Percentiles rank a stretch among this genome's conserved stretches.
Evolutionary conservation across 371 early-diverging fungal species (phyloP).

Genomic region (Dinochytrium kinnereticum): DNA sequence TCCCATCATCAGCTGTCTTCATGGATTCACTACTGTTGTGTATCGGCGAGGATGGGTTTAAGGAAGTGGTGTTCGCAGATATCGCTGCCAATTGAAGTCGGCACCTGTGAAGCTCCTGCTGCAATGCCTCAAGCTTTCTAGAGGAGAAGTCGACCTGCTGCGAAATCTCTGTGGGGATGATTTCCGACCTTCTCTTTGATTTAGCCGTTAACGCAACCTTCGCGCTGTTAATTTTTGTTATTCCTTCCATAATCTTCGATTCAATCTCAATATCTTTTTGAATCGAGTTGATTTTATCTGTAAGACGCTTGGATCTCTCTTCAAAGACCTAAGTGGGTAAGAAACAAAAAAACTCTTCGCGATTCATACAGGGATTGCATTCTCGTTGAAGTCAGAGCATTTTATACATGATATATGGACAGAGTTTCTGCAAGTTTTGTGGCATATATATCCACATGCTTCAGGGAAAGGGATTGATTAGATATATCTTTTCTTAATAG

Average conservation of each 20-base stretch:
- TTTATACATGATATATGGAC: conserved; percentile 44
- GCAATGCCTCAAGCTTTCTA: conserved; percentile 50
- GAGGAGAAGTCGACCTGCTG: conserved; percentile 46
- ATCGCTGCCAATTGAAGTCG: conserved; percentile 45
- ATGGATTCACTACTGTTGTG: conserved; percentile 1
- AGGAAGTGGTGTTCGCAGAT: conserved; percentile 9
- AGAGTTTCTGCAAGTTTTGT: conserved; percentile 47
- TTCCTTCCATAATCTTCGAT: conserved; percentile 54
- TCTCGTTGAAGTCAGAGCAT: conserved; percentile 33
- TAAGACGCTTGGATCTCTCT: conserved; percentile 42
- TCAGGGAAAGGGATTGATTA: background rate
- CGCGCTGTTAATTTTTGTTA: conserved; percentile 44
- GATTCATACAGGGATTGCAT: conserved; percentile 24
- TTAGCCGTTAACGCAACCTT: conserved; percentile 27
- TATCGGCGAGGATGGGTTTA: background rate
- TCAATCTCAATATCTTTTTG: conserved; percentile 58
- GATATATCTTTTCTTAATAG: background rate
- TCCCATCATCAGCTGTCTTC: background rate
- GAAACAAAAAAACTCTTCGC: background rate
- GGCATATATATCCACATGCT: conserved; percentile 55
- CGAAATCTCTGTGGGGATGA: conserved; percentile 33
- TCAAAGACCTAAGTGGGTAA: conserved; percentile 25
- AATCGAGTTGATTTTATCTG: conserved; percentile 50
- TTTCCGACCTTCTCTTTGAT: conserved; percentile 17
- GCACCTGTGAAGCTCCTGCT: conserved; percentile 54